A percentile compares a stretch with the other conserved stretches of the same genome.
These are phyloP conservation scores for Flaveria trinervia DNA, from an alignment of 129 eudicot genomes.

Conservation along the genomic window DNA sequence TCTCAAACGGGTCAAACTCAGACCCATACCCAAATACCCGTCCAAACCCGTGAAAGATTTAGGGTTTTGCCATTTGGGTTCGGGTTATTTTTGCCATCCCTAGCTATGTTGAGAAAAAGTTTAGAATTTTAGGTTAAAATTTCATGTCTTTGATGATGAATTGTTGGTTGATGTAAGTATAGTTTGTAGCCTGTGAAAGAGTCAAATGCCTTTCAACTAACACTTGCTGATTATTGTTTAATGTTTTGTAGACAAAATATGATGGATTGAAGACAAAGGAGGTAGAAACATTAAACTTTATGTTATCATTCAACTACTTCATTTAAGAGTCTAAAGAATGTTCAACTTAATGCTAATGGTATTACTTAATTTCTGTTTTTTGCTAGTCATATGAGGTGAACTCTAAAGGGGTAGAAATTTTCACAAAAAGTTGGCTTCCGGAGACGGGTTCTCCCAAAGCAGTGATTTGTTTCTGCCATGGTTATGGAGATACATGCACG, in stretches of 20 bases:
- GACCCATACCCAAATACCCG: not conserved
- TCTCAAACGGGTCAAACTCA: no score
- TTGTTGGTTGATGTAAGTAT: not conserved
- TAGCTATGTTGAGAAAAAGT: slow-evolving; percentile 14
- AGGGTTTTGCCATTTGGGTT: not conserved
- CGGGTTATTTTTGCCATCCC: not conserved
- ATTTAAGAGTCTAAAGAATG: not conserved
- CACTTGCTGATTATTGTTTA: slow-evolving; percentile 14
- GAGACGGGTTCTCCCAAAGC: slow-evolving; percentile 71
- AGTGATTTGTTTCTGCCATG: slow-evolving; percentile 79
- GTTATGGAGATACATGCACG: slow-evolving; percentile 96
- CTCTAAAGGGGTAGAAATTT: slow-evolving; percentile 82
- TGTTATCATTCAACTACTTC: not conserved
- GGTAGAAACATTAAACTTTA: slow-evolving; percentile 40
- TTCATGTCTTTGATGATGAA: slow-evolving; percentile 9
- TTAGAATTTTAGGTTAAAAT: slow-evolving; percentile 12
- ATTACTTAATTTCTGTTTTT: slow-evolving; percentile 20
- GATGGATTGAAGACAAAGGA: slow-evolving; percentile 75
- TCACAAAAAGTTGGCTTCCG: slow-evolving; percentile 91
- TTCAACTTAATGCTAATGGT: slow-evolving; percentile 14
- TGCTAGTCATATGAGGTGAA: slow-evolving; percentile 76
- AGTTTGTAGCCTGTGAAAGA: not conserved
- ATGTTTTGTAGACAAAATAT: slow-evolving; percentile 54
- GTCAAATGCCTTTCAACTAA: not conserved
- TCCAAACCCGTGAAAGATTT: not conserved